phyloP scores from a whole-genome alignment of 129 eudicot genomes.

The Pseudognaphalium luteoalbum region DNA sequence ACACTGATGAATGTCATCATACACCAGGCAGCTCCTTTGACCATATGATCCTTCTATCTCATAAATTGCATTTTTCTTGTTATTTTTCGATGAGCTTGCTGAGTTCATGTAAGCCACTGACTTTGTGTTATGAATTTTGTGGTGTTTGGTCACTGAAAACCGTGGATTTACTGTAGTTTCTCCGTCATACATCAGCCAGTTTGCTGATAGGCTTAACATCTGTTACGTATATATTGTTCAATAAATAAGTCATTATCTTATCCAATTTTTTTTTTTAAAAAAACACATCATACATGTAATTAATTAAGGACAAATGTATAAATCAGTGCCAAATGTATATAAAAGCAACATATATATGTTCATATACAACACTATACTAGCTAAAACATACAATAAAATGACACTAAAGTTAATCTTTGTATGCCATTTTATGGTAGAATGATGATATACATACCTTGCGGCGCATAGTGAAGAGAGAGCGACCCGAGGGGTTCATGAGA shows the following conservation, averaged over 20 bases:
- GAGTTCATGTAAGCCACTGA: slow-evolving; percentile 12
- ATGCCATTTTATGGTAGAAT: not conserved
- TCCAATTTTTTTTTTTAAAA: not conserved
- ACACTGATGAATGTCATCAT: not conserved
- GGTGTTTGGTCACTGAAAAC: slow-evolving; percentile 39
- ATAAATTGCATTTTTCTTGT: slow-evolving; percentile 36
- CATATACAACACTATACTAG: too few species aligned
- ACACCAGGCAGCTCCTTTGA: slow-evolving; percentile 37
- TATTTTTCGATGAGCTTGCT: not conserved
- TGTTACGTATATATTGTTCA: not conserved
- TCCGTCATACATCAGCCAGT: slow-evolving; percentile 49
- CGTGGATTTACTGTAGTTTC: slow-evolving; percentile 30
- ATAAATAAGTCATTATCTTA: not conserved
- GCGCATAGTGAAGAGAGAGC: slow-evolving; percentile 23
- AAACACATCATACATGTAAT: not conserved
- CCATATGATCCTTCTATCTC: slow-evolving; percentile 47
- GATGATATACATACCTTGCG: slow-evolving; percentile 26
- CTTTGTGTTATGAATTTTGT: slow-evolving; percentile 45
- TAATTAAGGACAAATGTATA: too few species aligned
- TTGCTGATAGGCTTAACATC: slow-evolving; percentile 40
- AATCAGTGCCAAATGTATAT: too few species aligned
- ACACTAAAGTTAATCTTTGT: too few species aligned
- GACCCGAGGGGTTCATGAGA: slow-evolving; percentile 60
- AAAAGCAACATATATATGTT: too few species aligned
- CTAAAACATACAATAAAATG: too few species aligned